A percentile compares a stretch with the other conserved stretches of the same genome.
Evolutionary conservation across 805 yeast genomes (phyloP).

Genomic region (Suhomyces faveliae): DNA sequence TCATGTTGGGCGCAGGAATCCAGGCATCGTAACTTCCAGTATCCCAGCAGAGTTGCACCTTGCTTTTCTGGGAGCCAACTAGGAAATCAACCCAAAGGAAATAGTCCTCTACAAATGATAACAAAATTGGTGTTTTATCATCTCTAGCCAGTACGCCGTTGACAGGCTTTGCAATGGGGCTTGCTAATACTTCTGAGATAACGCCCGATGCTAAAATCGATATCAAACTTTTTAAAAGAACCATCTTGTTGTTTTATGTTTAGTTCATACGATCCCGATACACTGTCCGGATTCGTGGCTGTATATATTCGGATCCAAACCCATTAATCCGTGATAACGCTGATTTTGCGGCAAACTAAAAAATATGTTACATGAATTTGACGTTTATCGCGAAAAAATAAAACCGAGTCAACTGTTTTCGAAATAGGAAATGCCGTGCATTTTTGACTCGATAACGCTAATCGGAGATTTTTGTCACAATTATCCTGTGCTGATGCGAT

Average conservation of each 20-base stretch:
- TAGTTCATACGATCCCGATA: neutral
- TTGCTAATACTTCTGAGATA: neutral
- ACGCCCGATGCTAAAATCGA: neutral
- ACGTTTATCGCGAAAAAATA: neutral
- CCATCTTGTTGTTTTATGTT: neutral
- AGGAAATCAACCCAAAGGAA: neutral
- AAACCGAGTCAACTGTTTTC: neutral
- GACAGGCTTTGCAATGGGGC: neutral
- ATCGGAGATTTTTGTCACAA: too few relatives aligned
- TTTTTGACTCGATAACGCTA: neutral
- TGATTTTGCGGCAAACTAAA: neutral
- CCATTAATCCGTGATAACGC: neutral
- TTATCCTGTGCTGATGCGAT: too few relatives aligned
- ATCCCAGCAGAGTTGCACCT: neutral
- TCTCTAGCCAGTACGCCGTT: neutral
- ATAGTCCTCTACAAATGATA: too few relatives aligned
- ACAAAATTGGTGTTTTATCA: neutral
- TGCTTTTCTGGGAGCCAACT: neutral
- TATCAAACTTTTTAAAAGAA: neutral
- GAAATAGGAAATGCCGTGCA: neutral
- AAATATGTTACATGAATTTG: neutral
- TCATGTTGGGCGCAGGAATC: neutral
- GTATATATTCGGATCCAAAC: too few relatives aligned
- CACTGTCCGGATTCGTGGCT: neutral
- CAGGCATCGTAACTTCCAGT: neutral